Base-by-base conservation (phyloP, 257 asterid species). In the Mentha longifolia region DNA sequence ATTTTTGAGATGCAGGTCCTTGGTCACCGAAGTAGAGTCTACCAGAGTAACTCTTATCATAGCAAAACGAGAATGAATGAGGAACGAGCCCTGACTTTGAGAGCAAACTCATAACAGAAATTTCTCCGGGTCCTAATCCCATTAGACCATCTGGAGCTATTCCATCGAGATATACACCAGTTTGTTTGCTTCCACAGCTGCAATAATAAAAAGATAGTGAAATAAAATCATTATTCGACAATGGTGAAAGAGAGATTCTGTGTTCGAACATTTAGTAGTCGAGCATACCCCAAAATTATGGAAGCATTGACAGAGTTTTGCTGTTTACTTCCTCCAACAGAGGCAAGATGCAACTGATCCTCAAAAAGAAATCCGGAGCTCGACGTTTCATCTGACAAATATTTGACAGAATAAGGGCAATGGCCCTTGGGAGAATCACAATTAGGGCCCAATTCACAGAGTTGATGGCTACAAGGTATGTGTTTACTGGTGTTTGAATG, bases 171-270 rank as follows among this genome's bases (percentile, higher is more conserved):
- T 91, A 91, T 15, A 13, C 45, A 46, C 97, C 97, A 54, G 84
- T 89, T 79, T 91, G 97, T 80, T 79, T 84, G 85, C 89, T 85
- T 59, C 97, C 97, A 76, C 97, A 91, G 52, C 97, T 91, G 85
- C 75, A 76, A 76, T 65, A 20, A 45, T 49, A n/a, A 33, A 66
- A 28, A 73, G 22, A 43, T 51, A 51, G 0, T 35, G 10, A 9
- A 31, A 15, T 10, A 35, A 16, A 56, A 54, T 3, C 15, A 10
- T 42, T 28, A 41, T 28, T 17, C n/a, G 39, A 47, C 13, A 65
- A 72, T 14, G 28, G 61, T 35, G 62, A 65, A 41, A 73, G 57
- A 19, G 31, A 20, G 47, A 8, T 52, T 58, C 45, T 33, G 14
- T n/a, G n/a, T n/a, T n/a, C n/a, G n/a, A n/a, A n/a, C n/a, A n/a